A percentile compares a stretch with the other conserved stretches of the same genome.
Conservation (phyloP, 139 green algal genomes). For the Chlorella sp. region DNA sequence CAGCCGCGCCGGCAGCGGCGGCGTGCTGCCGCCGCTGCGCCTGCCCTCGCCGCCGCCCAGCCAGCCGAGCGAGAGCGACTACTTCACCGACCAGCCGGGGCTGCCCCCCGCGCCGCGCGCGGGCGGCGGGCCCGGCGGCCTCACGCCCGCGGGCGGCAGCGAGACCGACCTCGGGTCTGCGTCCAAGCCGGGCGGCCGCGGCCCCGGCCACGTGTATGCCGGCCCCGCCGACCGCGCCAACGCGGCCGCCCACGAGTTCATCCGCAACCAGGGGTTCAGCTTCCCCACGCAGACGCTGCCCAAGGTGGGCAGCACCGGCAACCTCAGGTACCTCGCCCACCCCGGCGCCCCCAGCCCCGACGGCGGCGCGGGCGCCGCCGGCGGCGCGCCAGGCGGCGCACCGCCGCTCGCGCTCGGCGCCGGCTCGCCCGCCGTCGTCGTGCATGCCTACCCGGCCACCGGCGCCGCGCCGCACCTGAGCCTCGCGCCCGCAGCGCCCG, state of each 20-base stretch:
- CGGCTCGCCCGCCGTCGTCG: slow-evolving; percentile 3
- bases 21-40: no score
- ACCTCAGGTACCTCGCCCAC: background rate
- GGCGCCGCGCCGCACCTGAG: slow-evolving; percentile 3
- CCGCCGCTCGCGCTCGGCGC: background rate
- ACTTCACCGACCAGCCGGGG: no score
- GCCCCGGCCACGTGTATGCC: background rate
- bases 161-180: no score
- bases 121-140: no score
- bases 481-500: slow-evolving; percentile 1
- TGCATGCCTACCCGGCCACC: background rate
- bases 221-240: slow-evolving; percentile 22
- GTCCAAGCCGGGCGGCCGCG: background rate
- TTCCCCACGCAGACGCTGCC: slow-evolving; percentile 9
- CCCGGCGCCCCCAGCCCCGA: background rate
- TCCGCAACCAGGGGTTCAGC: slow-evolving; percentile 18
- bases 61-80: no score
- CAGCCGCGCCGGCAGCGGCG: no score
- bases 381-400: background rate
- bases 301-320: background rate
- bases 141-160: no score
- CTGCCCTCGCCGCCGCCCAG: no score
- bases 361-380: background rate
- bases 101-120: no score
- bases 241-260: background rate